phyloP scores from a whole-genome alignment of 139 green algal species.

The Volvox africanus region DNA sequence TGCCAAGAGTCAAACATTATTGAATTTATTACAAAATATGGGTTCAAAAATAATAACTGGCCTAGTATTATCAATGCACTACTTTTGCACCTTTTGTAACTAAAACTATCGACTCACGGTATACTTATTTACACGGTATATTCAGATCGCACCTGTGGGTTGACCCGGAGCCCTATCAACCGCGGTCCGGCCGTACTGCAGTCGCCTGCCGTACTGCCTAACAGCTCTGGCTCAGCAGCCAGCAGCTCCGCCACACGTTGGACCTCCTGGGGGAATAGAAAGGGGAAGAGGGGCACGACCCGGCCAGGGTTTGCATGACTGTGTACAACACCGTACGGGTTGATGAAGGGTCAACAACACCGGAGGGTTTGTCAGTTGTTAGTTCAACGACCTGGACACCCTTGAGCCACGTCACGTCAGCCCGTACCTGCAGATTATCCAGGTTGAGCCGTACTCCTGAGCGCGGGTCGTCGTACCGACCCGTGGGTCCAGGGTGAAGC shows the following conservation, averaged over 20 bases:
- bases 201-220: background rate
- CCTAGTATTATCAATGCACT: too few relatives aligned
- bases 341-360: background rate
- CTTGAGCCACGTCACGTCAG: background rate
- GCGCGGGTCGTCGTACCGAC: background rate
- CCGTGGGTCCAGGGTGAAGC: background rate
- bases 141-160: conserved; percentile 50
- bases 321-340: too few relatives aligned
- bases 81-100: too few relatives aligned
- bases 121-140: too few relatives aligned
- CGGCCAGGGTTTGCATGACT: too few relatives aligned
- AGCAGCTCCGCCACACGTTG: conserved; percentile 44
- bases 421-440: conserved; percentile 48
- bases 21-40: too few relatives aligned
- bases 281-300: background rate
- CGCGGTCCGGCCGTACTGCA: background rate
- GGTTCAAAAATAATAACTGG: too few relatives aligned
- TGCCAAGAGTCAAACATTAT: too few relatives aligned
- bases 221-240: background rate
- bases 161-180: conserved; percentile 53
- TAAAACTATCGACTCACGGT: too few relatives aligned
- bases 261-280: conserved; percentile 35
- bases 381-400: background rate
- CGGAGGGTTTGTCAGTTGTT: background rate
- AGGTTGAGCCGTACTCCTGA: conserved; percentile 56